Conservation (phyloP, 306 rosid genomes). For the Corylus heterophylla region DNA sequence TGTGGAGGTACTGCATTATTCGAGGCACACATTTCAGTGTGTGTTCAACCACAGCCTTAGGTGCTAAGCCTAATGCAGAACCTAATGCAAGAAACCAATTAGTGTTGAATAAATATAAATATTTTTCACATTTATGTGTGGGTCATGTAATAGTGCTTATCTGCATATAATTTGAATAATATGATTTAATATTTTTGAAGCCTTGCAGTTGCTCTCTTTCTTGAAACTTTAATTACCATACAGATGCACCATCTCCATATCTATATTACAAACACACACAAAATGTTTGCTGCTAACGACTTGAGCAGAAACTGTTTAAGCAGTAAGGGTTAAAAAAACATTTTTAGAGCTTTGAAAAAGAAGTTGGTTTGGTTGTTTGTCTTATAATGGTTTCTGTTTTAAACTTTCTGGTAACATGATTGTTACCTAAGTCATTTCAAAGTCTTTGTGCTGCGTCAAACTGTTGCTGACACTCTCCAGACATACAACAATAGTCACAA, state of each 20-base stretch:
- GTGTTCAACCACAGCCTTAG: too few species aligned
- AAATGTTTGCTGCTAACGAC: too few species aligned
- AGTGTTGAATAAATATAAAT: too few species aligned
- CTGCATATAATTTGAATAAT: too few species aligned
- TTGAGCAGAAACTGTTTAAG: background rate
- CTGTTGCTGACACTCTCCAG: background rate
- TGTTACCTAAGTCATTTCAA: background rate
- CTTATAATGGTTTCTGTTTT: background rate
- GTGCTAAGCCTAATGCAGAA: too few species aligned
- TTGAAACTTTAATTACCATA: background rate
- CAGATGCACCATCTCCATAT: background rate
- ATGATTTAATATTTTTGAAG: background rate
- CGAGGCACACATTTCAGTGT: too few species aligned
- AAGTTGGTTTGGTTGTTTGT: background rate
- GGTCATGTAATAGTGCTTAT: background rate
- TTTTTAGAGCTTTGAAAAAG: background rate
- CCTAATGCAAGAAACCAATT: too few species aligned
- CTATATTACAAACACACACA: background rate
- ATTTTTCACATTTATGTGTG: too few species aligned
- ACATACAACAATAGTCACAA: background rate
- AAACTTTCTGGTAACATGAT: background rate
- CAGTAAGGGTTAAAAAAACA: background rate
- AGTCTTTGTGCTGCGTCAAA: background rate
- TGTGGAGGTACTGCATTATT: too few species aligned
- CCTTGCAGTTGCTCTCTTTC: background rate